Evolutionary conservation across 148 eudicot species (phyloP), one percentile per base, ranked within the genome.

Genomic region (Persicaria tinctoria): DNA sequence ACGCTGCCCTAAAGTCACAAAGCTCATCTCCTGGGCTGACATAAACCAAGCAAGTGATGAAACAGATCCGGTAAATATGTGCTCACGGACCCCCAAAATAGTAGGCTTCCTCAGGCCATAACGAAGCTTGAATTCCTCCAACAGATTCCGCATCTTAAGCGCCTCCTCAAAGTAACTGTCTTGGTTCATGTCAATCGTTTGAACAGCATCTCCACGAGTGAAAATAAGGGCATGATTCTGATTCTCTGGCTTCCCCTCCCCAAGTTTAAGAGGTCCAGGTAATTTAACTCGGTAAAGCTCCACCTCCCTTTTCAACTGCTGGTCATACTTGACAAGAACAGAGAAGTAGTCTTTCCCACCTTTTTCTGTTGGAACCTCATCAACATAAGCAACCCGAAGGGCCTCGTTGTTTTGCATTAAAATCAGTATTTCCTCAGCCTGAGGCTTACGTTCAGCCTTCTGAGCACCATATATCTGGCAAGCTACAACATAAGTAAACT

Each of bases 131-230:
- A 85, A 93, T 80, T 93, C 98, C 86, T 93, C 89, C 83, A 93
- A 77, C 74, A 93, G 87, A 79, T 93, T 93, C 77, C 98, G 80
- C 88, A 91, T 87, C 78, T 93, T 93, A 47, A 93, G 89, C 17
- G 98, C 88, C 86, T 93, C 98, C 84, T 93, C 98, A 82, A 93
- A 93, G 82, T 91, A 93, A 81, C 84, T 91, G 78, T 93, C 98
- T 81, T 93, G 98, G 82, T 93, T 93, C 98, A 93, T 93, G 76
- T 93, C 98, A 81, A 93, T 93, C 1, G 98, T 91, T 86, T 93
- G 98, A 72, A 91, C 84, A 5, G 97, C 98, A 89, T 93, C 97
- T 45, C 98, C 98, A 68, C 98, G 85, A 49, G 94, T 93, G 80
- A 91, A 93, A 5, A 93, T 93, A 72, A 89, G 63, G 51, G 98